A percentile compares a stretch with the other conserved stretches of the same genome.
Conservation (phyloP, 352 stramenopile species). For the Achlya hypogyna region DNA sequence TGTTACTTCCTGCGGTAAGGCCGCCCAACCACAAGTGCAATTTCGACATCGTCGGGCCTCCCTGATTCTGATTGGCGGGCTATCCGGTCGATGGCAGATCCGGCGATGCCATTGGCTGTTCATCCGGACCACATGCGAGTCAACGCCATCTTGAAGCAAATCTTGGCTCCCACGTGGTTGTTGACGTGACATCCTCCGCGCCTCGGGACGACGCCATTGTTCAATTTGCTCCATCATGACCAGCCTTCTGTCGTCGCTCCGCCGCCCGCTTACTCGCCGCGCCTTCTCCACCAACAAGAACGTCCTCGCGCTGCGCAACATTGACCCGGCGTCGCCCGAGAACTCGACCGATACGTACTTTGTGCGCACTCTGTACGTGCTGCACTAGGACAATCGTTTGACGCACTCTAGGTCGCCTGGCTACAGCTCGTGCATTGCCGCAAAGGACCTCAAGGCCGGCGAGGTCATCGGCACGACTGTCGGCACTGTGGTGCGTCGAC, state of each 20-base stretch:
- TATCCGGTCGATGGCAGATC: neutral
- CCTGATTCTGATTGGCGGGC: neutral
- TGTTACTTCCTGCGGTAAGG: neutral
- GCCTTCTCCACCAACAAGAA: neutral
- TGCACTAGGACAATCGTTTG: neutral
- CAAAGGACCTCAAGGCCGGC: conserved; percentile 46
- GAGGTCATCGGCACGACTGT: conserved; percentile 61
- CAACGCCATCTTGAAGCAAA: no score
- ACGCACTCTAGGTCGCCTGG: conserved; percentile 1
- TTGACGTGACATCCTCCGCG: neutral
- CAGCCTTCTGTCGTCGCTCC: neutral
- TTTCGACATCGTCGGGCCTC: neutral
- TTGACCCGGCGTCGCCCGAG: neutral
- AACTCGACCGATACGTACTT: neutral
- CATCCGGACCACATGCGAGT: neutral
- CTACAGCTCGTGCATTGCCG: conserved; percentile 63
- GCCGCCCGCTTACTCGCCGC: neutral
- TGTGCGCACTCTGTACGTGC: neutral
- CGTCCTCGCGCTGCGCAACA: neutral
- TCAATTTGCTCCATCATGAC: neutral
- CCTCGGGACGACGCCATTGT: neutral
- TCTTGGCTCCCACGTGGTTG: no score
- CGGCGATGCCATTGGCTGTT: neutral
- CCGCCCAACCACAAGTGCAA: neutral
- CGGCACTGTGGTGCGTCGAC: conserved; percentile 55